Percentiles rank a stretch among this genome's conserved stretches.
Conservation (phyloP, 2,329 filamentous ascomycete genomes). For the Moelleriella libera region DNA sequence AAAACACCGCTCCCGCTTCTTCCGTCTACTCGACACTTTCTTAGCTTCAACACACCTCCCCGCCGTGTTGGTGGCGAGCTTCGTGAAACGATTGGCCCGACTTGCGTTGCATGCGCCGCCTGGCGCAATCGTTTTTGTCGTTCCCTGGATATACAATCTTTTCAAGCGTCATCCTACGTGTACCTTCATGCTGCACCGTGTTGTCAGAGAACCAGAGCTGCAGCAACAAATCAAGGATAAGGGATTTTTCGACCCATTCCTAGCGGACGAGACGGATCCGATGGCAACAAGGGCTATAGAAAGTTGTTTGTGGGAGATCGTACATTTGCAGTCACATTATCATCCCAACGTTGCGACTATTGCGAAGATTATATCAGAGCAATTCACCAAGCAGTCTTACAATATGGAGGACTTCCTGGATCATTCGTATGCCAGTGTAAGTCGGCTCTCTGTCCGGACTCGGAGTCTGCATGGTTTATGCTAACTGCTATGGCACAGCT, state of each 20-base stretch:
- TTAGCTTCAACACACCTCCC: slow-evolving; percentile 85
- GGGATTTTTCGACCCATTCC: slow-evolving; percentile 59
- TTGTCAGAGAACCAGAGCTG: slow-evolving; percentile 41
- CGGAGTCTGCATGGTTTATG: neutral
- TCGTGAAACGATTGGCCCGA: slow-evolving; percentile 83
- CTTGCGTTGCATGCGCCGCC: slow-evolving; percentile 81
- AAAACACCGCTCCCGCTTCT: slow-evolving; percentile 85
- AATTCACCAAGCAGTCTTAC: slow-evolving; percentile 92
- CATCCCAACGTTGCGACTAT: slow-evolving; percentile 94
- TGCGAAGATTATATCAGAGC: slow-evolving; percentile 84
- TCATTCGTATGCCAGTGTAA: slow-evolving; percentile 73
- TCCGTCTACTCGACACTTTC: slow-evolving; percentile 84
- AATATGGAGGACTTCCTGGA: slow-evolving; percentile 96
- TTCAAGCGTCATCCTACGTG: slow-evolving; percentile 80
- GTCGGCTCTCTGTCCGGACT: slow-evolving; percentile 14
- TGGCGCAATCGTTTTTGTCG: slow-evolving; percentile 71
- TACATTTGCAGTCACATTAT: slow-evolving; percentile 82
- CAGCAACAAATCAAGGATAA: slow-evolving; percentile 45
- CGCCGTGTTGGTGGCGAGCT: slow-evolving; percentile 79
- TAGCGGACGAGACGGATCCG: slow-evolving; percentile 63
- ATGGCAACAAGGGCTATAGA: slow-evolving; percentile 80
- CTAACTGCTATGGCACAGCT: slow-evolving; percentile 34
- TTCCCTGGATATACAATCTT: slow-evolving; percentile 93
- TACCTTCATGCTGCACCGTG: slow-evolving; percentile 91
- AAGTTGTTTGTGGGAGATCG: slow-evolving; percentile 88